Base-by-base conservation (phyloP, 306 rosid genomes). In the Cicer pinnatifidum region DNA sequence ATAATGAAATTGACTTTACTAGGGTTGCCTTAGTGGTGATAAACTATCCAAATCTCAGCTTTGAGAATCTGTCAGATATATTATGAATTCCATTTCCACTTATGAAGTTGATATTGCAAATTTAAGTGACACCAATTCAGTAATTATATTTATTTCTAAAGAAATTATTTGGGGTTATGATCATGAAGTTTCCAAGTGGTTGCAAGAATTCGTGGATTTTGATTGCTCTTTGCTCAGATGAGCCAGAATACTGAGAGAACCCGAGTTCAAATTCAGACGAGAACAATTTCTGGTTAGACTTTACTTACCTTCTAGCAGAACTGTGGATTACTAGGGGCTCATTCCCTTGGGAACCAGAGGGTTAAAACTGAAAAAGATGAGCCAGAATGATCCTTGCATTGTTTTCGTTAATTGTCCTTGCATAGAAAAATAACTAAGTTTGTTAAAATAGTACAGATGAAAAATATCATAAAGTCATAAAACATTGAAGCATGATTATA, bases 151-250 rank as follows among this genome's bases (percentile, higher is more conserved):
- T 28, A 35, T n/a, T 16, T 37, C 62, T 10, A n/a, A 37, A 54
- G 9, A 45, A 8, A n/a, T 56, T 17, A 38, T n/a, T 8, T 20
- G 17, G 38, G 41, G 10, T 61, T 37, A 37, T 33, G 16, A 40
- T 38, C 38, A 33, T 46, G 52, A 43, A 63, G 60, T 71, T 35
- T 56, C 47, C 39, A 52, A 62, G 17, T 78, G 52, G 46, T 63
- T 41, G 48, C 59, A 46, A 12, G 54, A 66, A 45, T 20, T 57
- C 10, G 11, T 35, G 48, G 67, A 7, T 80, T 67, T 67, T 66
- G 58, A 7, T 60, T 60, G 47, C n/a, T 48, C 8, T 72, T 53
- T 71, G 48, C 43, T 43, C 53, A 5, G 11, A 35, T 47, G 37
- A 44, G 73, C 67, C 7, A 12, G 37, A 50, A 51, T 63, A 28